Evolutionary conservation across 352 stramenopile species (phyloP).

Genomic region (Phytopythium montanum): DNA sequence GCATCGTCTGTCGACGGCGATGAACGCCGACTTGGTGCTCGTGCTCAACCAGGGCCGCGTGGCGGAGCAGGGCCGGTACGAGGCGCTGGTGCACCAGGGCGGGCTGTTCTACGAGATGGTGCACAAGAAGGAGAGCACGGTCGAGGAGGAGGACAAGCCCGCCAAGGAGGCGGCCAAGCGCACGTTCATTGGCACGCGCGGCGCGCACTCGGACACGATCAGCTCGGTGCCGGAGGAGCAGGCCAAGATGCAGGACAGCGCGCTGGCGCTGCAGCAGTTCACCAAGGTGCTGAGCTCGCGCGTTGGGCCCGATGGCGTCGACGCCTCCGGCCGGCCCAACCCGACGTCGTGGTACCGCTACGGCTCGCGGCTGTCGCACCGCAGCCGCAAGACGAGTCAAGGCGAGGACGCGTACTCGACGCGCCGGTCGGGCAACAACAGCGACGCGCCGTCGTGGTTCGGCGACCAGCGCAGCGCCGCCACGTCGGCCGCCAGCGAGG

Average conservation of each 20-base stretch:
- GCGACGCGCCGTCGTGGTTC: slow-evolving; percentile 16
- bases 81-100: slow-evolving; percentile 60
- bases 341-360: slow-evolving; percentile 77
- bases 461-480: slow-evolving; percentile 34
- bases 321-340: slow-evolving; percentile 30
- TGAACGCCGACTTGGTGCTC: slow-evolving; percentile 81
- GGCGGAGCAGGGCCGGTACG: slow-evolving; percentile 75
- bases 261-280: slow-evolving; percentile 78
- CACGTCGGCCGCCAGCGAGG: slow-evolving; percentile 48
- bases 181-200: slow-evolving; percentile 9
- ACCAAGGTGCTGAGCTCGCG: slow-evolving; percentile 77
- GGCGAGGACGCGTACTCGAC: slow-evolving; percentile 39
- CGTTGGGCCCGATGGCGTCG: slow-evolving; percentile 53
- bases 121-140: slow-evolving; percentile 58
- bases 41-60: slow-evolving; percentile 75
- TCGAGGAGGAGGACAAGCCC: slow-evolving; percentile 37
- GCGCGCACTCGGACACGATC: slow-evolving; percentile 38
- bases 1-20: slow-evolving; percentile 76
- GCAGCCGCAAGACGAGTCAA: slow-evolving; percentile 55
- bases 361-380: slow-evolving; percentile 61
- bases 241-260: slow-evolving; percentile 51
- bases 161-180: slow-evolving; percentile 29
- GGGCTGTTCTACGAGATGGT: slow-evolving; percentile 86
- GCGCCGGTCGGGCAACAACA: slow-evolving; percentile 69
- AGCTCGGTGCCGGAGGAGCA: slow-evolving; percentile 33